Evolutionary conservation across 1,139 yeast genomes (phyloP), one percentile per base, ranked within the genome.

Genomic region (Nakaseomyces uthaithaninus): DNA sequence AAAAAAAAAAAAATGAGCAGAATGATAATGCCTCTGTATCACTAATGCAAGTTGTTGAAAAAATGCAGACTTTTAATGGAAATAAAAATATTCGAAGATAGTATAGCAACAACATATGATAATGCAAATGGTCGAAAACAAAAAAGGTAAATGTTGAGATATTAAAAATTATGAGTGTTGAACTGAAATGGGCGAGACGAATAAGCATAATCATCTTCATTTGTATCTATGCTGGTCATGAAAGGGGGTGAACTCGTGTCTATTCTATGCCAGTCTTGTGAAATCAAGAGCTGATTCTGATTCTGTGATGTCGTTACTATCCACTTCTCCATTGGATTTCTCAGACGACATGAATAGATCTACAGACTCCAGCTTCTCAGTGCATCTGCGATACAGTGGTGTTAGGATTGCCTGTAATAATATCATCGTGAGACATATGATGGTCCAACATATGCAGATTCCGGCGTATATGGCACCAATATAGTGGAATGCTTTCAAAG

Each of bases 391-490:
- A 17, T 25, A 27, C 18, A 25, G 17, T 25, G 30, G 31, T 14
- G 15, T 31, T 4, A 31, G 9, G 12, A 31, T 31, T 4, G 25
- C n/a, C 20, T 31, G 35, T 19, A 31, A 38, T 14, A 43, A 37
- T 11, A 55, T 44, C 9, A 54, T 50, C 1, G 34, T 2, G 2
- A 54, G 31, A 35, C 62, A 57, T 6, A 42, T 28, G 1, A 53
- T 31, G 2, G 58, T 44, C 54, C 57, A 48, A 6, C 47, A 20
- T 9, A 56, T 44, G 38, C 57, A 53, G 5, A 53, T 35, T 1
- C 67, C 69, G 0, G 79, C 79, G 54, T 81, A 82, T 3, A 82
- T 69, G 4, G 79, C 68, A 2, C 82, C 75, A 39, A 84, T 51
- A 4, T 77, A 77, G 47, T 72, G 68, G 62, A 81, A 81, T 3